phyloP scores from a whole-genome alignment of 306 rosid genomes.

The Lathyrus tuberosus region DNA sequence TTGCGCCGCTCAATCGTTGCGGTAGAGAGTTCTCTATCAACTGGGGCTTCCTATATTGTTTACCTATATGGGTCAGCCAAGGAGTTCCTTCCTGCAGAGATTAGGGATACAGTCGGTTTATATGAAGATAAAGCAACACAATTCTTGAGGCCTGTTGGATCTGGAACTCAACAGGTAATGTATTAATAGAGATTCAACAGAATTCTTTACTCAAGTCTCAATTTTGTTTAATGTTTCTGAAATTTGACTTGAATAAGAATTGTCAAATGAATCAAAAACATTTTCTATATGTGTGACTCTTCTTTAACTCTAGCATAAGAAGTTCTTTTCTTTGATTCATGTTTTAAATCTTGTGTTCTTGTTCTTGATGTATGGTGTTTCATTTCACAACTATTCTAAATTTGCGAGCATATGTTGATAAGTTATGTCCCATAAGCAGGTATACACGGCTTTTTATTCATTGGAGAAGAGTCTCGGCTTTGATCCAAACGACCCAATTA shows the following conservation, averaged over 20 bases:
- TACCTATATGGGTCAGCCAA: constrained; percentile 75
- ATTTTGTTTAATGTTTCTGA: constrained; percentile 10
- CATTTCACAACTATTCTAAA: constrained; percentile 16
- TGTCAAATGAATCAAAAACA: constrained; percentile 31
- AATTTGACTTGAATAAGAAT: no score
- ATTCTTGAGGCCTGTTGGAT: constrained; percentile 62
- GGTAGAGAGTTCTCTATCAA: constrained; percentile 68
- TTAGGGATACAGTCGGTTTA: constrained; percentile 62
- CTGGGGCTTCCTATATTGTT: constrained; percentile 63
- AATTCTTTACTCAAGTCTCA: constrained; percentile 18
- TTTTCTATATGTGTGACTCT: constrained; percentile 14
- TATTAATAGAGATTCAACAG: constrained; percentile 21
- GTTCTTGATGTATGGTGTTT: constrained; percentile 17
- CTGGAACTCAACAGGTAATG: constrained; percentile 69
- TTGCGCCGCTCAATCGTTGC: constrained; percentile 62
- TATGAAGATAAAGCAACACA: constrained; percentile 69
- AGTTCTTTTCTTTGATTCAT: constrained; percentile 32
- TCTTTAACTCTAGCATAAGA: constrained; percentile 14
- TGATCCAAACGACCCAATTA: constrained; percentile 90
- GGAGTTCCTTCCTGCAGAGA: constrained; percentile 69
- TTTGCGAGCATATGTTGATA: constrained; percentile 27
- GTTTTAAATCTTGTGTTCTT: constrained; percentile 6
- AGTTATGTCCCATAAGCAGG: constrained; percentile 50
- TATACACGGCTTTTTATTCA: constrained; percentile 62
- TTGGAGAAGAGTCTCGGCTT: constrained; percentile 80